Base-by-base conservation (phyloP, 257 asterid species). In the Nicotiana otophora region DNA sequence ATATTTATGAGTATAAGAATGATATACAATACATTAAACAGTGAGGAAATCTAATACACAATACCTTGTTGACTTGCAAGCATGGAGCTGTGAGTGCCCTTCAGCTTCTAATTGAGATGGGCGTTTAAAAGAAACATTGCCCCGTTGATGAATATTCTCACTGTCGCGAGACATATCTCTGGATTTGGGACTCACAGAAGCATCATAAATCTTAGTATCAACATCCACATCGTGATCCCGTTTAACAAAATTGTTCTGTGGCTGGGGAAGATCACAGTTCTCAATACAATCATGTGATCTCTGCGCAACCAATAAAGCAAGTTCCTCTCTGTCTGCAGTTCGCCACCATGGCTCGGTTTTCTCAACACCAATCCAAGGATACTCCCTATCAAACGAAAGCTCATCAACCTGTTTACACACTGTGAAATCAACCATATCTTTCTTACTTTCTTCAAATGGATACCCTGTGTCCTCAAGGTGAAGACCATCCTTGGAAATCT, bases 241-340 rank as follows among this genome's bases (percentile, higher is more conserved):
- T 88, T 91, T 86, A 65, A 81, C 82, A 81, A 33, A 68, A 39
- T 87, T 64, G 30, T 77, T 87, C 87, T 84, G 95, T 85, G 97
- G 97, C 81, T 80, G 86, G 74, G 98, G 98, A 89, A 94, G 97
- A 89, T 95, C 99, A 87, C 97, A 91, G 70, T 91, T 95, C 87
- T 92, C 95, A 20, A 95, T 75, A 85, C 78, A 85, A 72, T 85
- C 90, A 67, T 86, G 86, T 54, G 97, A 93, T 58, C 92, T 87
- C 83, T 83, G 88, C 3, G 97, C 88, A 81, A 93, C 95, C 80
- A 95, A 81, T 5, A 88, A 86, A 82, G 97, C 95, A 89, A 95
- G 82, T 81, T 95, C 99, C 84, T 92, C 93, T 74, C 86, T 87
- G 82, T 92, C 97, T 19, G 93, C 91, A 7, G 91, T 93, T 85